These are phyloP conservation scores for Fusarium subtropicale DNA, from an alignment of 2,329 filamentous ascomycete genomes.

Conservation along the genomic window DNA sequence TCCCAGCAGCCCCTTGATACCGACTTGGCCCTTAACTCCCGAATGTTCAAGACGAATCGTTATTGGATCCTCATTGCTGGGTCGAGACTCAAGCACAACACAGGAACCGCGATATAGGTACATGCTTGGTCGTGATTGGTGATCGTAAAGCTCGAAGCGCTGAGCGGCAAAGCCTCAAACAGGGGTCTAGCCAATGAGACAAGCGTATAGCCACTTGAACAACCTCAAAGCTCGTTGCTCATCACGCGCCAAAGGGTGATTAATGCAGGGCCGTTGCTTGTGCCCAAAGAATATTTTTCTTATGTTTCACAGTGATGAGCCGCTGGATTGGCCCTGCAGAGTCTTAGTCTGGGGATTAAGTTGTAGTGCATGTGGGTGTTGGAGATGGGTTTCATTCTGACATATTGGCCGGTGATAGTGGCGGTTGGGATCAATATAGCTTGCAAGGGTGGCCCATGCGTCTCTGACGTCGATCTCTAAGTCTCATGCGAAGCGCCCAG, in stretches of 20 bases:
- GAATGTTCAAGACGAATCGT: slow-evolving; percentile 25
- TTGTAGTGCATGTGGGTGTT: slow-evolving; percentile 33
- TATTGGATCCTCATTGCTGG: slow-evolving; percentile 37
- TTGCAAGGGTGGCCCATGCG: slow-evolving; percentile 28
- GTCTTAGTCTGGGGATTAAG: slow-evolving; percentile 25
- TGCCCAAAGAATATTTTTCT: slow-evolving; percentile 21
- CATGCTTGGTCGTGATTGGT: slow-evolving; percentile 46
- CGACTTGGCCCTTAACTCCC: slow-evolving; percentile 33
- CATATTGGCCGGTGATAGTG: slow-evolving; percentile 13
- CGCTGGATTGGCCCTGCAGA: slow-evolving; percentile 38
- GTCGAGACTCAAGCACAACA: slow-evolving; percentile 38
- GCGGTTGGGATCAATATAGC: slow-evolving; percentile 17
- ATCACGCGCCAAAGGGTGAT: slow-evolving; percentile 45
- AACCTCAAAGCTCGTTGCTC: slow-evolving; percentile 28
- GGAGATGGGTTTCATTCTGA: slow-evolving; percentile 38
- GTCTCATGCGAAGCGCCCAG: slow-evolving; percentile 37
- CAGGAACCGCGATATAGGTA: slow-evolving; percentile 26
- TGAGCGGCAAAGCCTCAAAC: slow-evolving; percentile 36
- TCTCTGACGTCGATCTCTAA: slow-evolving; percentile 12
- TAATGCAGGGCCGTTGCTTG: slow-evolving; percentile 41
- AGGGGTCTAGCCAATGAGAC: slow-evolving; percentile 47
- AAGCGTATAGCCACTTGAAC: slow-evolving; percentile 2
- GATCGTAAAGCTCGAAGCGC: slow-evolving; percentile 47
- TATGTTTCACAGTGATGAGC: slow-evolving; percentile 31
- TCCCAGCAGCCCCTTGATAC: slow-evolving; percentile 27